Conservation (phyloP, 371 early-diverging fungal genomes). For the Haplosporangium sp. region DNA sequence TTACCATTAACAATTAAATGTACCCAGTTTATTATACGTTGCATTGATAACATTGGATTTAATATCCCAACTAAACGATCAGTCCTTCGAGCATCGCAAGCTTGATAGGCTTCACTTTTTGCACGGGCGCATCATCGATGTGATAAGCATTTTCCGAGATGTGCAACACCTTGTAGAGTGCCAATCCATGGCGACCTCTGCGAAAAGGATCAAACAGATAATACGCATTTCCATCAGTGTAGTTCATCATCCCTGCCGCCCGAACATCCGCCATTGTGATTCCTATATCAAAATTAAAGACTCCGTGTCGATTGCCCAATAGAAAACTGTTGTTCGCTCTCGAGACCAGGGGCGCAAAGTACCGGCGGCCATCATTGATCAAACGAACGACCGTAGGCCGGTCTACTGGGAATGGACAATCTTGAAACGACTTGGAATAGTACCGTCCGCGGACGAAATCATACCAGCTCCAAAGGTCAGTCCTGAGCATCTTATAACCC, state of each 20-base stretch:
- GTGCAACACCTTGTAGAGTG: slow-evolving; percentile 4
- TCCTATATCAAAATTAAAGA: slow-evolving; percentile 4
- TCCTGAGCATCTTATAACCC: slow-evolving; percentile 10
- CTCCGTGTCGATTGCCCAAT: slow-evolving; percentile 1
- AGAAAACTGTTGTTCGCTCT: slow-evolving; percentile 5
- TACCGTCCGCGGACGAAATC: slow-evolving; percentile 8
- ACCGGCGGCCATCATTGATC: slow-evolving; percentile 5
- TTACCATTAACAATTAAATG: too few relatives aligned
- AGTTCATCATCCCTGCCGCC: slow-evolving; percentile 3
- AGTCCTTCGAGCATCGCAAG: neutral
- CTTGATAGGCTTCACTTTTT: slow-evolving; percentile 10
- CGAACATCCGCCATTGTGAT: slow-evolving; percentile 8
- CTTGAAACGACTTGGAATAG: neutral
- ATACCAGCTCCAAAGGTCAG: slow-evolving; percentile 10
- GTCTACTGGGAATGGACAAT: slow-evolving; percentile 1
- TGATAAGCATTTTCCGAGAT: neutral
- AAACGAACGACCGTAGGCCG: neutral
- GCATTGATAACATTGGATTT: too few relatives aligned
- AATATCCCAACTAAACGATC: neutral
- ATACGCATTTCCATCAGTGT: slow-evolving; percentile 1
- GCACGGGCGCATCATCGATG: slow-evolving; percentile 6
- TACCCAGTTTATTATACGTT: too few relatives aligned
- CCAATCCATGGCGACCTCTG: neutral
- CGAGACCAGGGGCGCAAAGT: neutral
- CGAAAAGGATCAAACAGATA: slow-evolving; percentile 10